These are phyloP conservation scores for Candida tammaniensis DNA, from an alignment of 805 yeast species.

Conservation along the genomic window DNA sequence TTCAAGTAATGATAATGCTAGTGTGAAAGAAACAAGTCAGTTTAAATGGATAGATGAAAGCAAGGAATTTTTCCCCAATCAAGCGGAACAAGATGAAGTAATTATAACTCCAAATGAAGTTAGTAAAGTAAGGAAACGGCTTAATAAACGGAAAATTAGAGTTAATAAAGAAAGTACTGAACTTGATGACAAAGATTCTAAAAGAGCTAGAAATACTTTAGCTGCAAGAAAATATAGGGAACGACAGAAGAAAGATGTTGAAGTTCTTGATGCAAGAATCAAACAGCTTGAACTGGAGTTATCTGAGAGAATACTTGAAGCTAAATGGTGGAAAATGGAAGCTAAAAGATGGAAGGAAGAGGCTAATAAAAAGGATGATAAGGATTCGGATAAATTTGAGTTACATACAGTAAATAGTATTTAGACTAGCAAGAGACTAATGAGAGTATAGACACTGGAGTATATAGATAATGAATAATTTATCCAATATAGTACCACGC, in stretches of 20 bases:
- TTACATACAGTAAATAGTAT: too few species aligned
- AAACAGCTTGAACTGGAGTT: slow-evolving; percentile 8
- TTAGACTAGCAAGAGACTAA: too few species aligned
- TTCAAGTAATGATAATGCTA: too few species aligned
- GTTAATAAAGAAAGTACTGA: not conserved
- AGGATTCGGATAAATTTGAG: too few species aligned
- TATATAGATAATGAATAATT: too few species aligned
- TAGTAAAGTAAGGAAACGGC: not conserved
- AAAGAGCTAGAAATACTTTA: slow-evolving; percentile 9
- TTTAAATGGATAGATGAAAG: too few species aligned
- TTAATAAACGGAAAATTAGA: not conserved
- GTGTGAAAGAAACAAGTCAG: too few species aligned
- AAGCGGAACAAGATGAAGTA: too few species aligned
- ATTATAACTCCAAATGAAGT: not conserved
- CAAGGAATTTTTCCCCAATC: too few species aligned
- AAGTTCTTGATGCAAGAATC: slow-evolving; percentile 10
- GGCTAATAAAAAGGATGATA: slow-evolving; percentile 6
- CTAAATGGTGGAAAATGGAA: slow-evolving; percentile 13
- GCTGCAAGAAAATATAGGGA: slow-evolving; percentile 13
- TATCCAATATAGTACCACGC: too few species aligned
- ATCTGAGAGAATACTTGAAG: slow-evolving; percentile 3
- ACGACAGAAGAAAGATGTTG: slow-evolving; percentile 11
- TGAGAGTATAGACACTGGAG: too few species aligned
- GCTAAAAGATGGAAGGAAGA: slow-evolving; percentile 7
- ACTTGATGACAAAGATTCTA: not conserved